Base-by-base conservation (phyloP, 2,329 filamentous ascomycete genomes). In the Cordyceps fumosorosea region DNA sequence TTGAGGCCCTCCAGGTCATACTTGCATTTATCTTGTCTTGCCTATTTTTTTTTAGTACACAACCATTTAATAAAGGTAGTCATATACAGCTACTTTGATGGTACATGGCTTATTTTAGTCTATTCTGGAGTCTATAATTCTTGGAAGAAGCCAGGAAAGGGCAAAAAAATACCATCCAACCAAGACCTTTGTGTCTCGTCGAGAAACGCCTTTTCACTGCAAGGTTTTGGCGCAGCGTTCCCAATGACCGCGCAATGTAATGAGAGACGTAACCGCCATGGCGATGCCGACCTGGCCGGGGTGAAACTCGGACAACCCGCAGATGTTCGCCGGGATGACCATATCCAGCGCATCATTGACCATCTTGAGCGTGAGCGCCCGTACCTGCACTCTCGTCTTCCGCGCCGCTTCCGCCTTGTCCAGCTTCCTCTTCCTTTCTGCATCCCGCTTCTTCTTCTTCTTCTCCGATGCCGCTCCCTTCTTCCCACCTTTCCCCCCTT, bases 181-280 rank as follows among this genome's bases (percentile, higher is more conserved):
- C n/a, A 40, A 22, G 16, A 34, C 20, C 14, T 5, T 37, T 29
- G 29, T 29, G 29, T 29, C 29, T 29, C 29, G 29, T 29, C 29
- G 29, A 29, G 8, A 29, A 29, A 29, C 29, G 8, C 29, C 6
- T n/a, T 26, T 26, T 24, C 34, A 62, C 14, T 34, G 22, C 24
- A 56, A 10, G 18, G 59, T 42, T 16, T 44, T 26, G 22, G 29
- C 59, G 14, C 78, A 80, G 60, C 77, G 76, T 63, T 82, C 78
- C 88, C 88, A 91, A 2, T 87, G 81, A 66, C 85, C 83, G 65
- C 75, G 70, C 1, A 81, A 81, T 11, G 86, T 85, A 52, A 90
- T 69, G 4, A 88, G 52, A 0, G 87, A 89, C 56, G 86, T 87
- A 24, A 83, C 68, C 22, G 88, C 73, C 81, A 87, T 88, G 10